Evolutionary conservation across 306 rosid genomes (phyloP).

Genomic region (Hylodesmum podocarpum): DNA sequence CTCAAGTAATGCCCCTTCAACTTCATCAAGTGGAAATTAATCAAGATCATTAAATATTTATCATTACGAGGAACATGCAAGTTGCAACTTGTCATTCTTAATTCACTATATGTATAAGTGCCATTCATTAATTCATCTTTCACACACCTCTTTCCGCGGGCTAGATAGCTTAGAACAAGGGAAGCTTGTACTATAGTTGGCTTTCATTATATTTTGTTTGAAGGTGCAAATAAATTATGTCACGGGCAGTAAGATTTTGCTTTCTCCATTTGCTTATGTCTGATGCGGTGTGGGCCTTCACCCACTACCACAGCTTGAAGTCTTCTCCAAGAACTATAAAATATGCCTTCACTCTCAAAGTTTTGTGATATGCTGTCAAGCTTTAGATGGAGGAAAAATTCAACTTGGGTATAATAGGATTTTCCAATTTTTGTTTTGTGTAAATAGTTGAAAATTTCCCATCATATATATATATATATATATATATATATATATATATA

Average conservation of each 20-base stretch:
- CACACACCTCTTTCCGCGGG: background rate
- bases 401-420: background rate
- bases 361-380: background rate
- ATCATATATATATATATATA: too few relatives aligned
- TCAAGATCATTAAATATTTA: background rate
- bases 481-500: too few relatives aligned
- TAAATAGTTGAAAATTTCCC: background rate
- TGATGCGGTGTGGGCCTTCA: slow-evolving; percentile 23
- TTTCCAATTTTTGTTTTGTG: background rate
- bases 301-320: background rate
- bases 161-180: background rate
- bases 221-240: background rate
- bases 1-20: slow-evolving; percentile 1
- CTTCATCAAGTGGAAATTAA: background rate
- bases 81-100: background rate
- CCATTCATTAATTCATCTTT: background rate
- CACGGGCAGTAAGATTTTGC: background rate
- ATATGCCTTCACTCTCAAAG: background rate
- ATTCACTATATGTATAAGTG: background rate
- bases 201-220: background rate
- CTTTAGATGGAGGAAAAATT: background rate
- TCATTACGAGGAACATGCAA: slow-evolving; percentile 20
- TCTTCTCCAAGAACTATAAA: background rate
- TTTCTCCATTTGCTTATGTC: slow-evolving; percentile 14
- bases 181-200: background rate